Base-by-base conservation (phyloP, 495 filamentous ascomycete genomes). In the Symbiotaphrina buchneri region DNA sequence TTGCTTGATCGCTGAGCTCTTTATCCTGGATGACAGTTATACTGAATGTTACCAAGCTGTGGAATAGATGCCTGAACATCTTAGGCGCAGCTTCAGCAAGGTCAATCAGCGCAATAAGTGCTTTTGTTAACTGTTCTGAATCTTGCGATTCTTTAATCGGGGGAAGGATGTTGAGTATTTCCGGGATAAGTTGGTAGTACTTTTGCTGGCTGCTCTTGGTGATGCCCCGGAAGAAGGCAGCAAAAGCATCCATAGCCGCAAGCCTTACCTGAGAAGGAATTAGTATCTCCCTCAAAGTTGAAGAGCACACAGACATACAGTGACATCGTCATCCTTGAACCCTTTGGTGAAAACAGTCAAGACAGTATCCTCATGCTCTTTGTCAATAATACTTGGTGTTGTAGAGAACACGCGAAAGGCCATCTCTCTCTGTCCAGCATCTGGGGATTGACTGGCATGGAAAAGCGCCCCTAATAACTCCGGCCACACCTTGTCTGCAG, bases 1-100 rank as follows among this genome's bases (percentile, higher is more conserved):
- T 66, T 30, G 83, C 74, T 35, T 81, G 63, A 46, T 95, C 82
- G 28, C 63, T 74, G 18, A 95, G 63, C 31, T 94, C 87, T 56
- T 93, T 95, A 42, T 95, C 85, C 41, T 87, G 79, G 39, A 99
- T 73, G 21, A 95, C 81, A 5, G 74, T 77, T 34, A 94, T 71
- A 44, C 75, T 81, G 48, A 95, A 94, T 41, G 73, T 71, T 22
- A 95, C 87, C 17, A 99, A 59, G 41, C 79, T 79, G 47, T 72
- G 71, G 56, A 99, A 99, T 19, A 87, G 52, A 11, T 58, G 60
- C 53, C 85, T 90, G 61, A 99, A 99, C 90, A 99, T 99, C 49
- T 80, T 79, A 4, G 85, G 82, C 7, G 75, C 74, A 14, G 72
- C 61, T 47, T 95, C 90, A 16, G 85, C 84, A 35, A 99, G 62